These are phyloP conservation scores for Beauveria sp. DNA, from an alignment of 2,329 filamentous ascomycete genomes.

Conservation along the genomic window DNA sequence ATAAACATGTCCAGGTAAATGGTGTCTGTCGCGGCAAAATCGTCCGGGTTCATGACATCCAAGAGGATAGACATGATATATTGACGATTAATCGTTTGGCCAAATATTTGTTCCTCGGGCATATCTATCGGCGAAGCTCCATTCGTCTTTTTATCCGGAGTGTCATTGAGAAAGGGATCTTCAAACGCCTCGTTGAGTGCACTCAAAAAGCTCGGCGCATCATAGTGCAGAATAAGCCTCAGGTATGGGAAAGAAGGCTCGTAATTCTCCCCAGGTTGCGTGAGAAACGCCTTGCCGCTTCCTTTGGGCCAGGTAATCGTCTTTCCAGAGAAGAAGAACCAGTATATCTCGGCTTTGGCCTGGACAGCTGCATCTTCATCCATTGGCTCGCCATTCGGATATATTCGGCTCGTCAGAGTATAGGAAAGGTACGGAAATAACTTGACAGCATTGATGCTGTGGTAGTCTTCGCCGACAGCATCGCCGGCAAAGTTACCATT, in stretches of 20 bases:
- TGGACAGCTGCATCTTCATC: conserved; percentile 62
- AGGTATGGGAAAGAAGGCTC: conserved; percentile 82
- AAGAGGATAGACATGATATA: conserved; percentile 86
- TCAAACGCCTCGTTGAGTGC: conserved; percentile 97
- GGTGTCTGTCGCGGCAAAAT: conserved; percentile 73
- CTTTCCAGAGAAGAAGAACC: conserved; percentile 85
- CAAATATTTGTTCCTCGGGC: conserved; percentile 59
- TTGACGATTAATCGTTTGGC: conserved; percentile 75
- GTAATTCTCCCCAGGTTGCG: conserved; percentile 44
- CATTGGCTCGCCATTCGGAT: conserved; percentile 75
- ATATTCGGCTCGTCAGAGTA: conserved; percentile 79
- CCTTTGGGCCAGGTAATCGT: conserved; percentile 67
- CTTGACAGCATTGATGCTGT: conserved; percentile 70
- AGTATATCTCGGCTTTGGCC: conserved; percentile 85
- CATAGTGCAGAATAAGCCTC: conserved; percentile 75
- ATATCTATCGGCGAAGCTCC: conserved; percentile 43
- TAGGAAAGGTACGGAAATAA: conserved; percentile 94
- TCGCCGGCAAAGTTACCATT: conserved; percentile 45
- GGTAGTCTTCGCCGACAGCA: conserved; percentile 52
- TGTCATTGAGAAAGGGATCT: conserved; percentile 83
- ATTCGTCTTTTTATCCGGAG: conserved; percentile 54
- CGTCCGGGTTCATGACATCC: conserved; percentile 74
- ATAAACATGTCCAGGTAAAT: conserved; percentile 99
- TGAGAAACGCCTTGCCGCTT: conserved; percentile 52
- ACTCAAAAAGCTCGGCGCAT: conserved; percentile 87